These are phyloP conservation scores for Neurospora tetrasperma DNA, from an alignment of 495 filamentous ascomycete genomes.

Conservation along the genomic window DNA sequence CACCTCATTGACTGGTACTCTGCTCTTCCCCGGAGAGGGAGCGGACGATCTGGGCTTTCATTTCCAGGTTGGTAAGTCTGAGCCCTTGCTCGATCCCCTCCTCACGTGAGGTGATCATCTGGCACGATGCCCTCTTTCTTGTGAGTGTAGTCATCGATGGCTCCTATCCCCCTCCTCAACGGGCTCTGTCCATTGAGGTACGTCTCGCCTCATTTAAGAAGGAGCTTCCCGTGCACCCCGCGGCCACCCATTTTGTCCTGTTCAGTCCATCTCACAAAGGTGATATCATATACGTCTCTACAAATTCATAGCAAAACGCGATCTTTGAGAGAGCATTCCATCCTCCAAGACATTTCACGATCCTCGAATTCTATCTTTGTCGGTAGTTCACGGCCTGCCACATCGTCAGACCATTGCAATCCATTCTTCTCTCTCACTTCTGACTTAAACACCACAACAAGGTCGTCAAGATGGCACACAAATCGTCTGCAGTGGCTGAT, in stretches of 20 bases:
- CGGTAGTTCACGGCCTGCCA: neutral
- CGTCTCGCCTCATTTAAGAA: neutral
- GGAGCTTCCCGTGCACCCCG: neutral
- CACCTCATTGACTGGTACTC: neutral
- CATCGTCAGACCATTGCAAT: neutral
- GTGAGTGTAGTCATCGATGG: neutral
- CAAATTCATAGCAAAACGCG: neutral
- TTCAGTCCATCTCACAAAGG: neutral
- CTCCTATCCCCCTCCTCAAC: neutral
- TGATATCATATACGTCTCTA: neutral
- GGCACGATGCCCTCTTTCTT: neutral
- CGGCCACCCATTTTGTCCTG: neutral
- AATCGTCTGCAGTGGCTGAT: slow-evolving; percentile 36
- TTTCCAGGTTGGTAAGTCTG: neutral
- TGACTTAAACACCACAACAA: neutral
- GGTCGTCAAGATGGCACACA: slow-evolving; percentile 37
- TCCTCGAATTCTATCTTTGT: neutral
- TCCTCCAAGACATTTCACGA: neutral
- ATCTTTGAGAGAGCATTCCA: neutral
- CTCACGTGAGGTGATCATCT: neutral
- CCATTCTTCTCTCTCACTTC: slow-evolving; percentile 2
- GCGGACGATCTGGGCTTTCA: neutral
- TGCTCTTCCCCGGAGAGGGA: neutral
- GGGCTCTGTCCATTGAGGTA: neutral
- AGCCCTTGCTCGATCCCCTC: neutral